Base-by-base conservation (phyloP, 345 rosid species). In the Eucalyptus viminalis region DNA sequence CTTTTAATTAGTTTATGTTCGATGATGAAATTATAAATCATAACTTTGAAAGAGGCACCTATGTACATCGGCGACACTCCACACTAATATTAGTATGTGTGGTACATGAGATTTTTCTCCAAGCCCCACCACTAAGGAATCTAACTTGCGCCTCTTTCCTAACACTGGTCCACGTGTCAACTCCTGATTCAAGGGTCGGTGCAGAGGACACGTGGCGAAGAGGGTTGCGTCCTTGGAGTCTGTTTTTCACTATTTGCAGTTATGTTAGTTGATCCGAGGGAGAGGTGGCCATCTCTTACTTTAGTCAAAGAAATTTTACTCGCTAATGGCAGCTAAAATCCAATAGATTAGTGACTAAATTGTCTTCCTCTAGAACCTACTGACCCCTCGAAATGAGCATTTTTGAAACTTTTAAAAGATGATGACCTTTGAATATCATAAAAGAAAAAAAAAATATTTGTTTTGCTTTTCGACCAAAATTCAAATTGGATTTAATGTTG, bases 401-500 rank as follows among this genome's bases (percentile, higher is more conserved):
- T 4, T 62, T 62, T 29, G 34, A 62, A 6, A 2, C 16, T 62
- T 29, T 4, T 29, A 62, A 53, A 62, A 62, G 34, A 58, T 11
- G 7, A 58, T 58, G 7, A 5, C 27, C n/a, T 58, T 10, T 58
- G 65, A 24, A 58, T 58, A 24, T 25, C 29, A 5, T 25, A 49
- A 49, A 49, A n/a, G n/a, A n/a, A 49, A 14, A 12, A 49, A 49
- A 49, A 49, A 13, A 51, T 17, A 17, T 51, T 51, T 51, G 9
- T 51, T 51, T 51, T 51, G 4, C 9, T 51, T 51, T 19, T 53
- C 5, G 11, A 53, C 5, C 58, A 53, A 8, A 53, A 53, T 53
- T 53, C 58, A 53, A 0, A 53, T 3, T 53, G 1, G 0, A 53
- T 53, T 0, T 53, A 53, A 53, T 53, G 58, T 53, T 2, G 25